These are phyloP conservation scores for Tricladium varicosporioides DNA, from an alignment of 2,329 filamentous ascomycete genomes.

Conservation along the genomic window DNA sequence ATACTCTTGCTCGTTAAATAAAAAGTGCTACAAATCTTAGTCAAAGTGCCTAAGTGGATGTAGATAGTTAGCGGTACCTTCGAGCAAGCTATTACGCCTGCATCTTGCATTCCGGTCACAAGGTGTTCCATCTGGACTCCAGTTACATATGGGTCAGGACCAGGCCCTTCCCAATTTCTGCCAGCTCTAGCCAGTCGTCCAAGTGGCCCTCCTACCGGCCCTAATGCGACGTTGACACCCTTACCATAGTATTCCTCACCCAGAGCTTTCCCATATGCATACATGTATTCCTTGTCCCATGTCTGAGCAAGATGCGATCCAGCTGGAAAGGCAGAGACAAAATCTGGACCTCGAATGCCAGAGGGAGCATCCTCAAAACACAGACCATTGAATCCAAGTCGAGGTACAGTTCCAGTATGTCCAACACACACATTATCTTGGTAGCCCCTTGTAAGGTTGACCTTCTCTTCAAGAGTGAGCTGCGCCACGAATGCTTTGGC, in stretches of 20 bases:
- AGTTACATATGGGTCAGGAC: conserved; percentile 51
- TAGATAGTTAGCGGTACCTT: conserved; percentile 37
- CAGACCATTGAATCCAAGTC: conserved; percentile 22
- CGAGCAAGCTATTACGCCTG: conserved; percentile 68
- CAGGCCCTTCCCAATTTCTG: conserved; percentile 41
- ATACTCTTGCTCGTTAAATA: conserved; percentile 74
- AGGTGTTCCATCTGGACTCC: conserved; percentile 48
- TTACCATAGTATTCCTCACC: conserved; percentile 73
- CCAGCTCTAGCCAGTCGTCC: conserved; percentile 51
- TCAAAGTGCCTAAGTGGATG: conserved; percentile 9
- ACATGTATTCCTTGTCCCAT: conserved; percentile 73
- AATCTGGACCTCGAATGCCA: conserved; percentile 44
- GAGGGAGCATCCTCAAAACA: conserved; percentile 27
- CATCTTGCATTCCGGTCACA: conserved; percentile 66
- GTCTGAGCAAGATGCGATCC: conserved; percentile 57
- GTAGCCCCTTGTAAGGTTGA: neutral
- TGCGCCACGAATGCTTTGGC: neutral
- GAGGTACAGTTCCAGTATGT: conserved; percentile 17
- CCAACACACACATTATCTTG: conserved; percentile 14
- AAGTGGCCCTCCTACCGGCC: neutral
- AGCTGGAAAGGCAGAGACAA: conserved; percentile 58
- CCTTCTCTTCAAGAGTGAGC: conserved; percentile 3
- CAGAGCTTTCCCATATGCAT: conserved; percentile 68
- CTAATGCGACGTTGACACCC: conserved; percentile 43
- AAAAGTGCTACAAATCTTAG: conserved; percentile 56